Evolutionary conservation across 352 stramenopile species (phyloP).

Genomic region (Aphanomyces cochlioides): DNA sequence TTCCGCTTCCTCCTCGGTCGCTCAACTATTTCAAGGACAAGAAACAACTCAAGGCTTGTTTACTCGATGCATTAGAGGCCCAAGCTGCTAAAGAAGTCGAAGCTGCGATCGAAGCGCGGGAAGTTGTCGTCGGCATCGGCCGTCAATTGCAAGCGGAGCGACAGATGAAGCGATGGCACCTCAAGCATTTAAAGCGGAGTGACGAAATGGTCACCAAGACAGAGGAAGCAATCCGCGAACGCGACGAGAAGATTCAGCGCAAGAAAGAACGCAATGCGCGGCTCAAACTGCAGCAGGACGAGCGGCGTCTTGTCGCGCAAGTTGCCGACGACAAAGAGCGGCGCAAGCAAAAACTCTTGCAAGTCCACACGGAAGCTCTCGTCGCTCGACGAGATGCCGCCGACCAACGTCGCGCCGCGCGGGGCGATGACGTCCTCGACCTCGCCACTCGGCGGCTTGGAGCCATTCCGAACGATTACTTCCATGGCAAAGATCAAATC

Average conservation of each 20-base stretch:
- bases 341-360: constrained; percentile 51
- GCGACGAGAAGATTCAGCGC: constrained; percentile 56
- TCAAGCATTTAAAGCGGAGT: constrained; percentile 51
- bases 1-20: neutral
- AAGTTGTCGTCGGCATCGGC: constrained; percentile 49
- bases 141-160: constrained; percentile 43
- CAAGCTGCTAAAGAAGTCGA: constrained; percentile 50
- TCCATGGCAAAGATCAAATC: constrained; percentile 51
- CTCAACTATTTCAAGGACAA: neutral
- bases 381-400: constrained; percentile 24
- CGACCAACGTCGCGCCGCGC: constrained; percentile 46
- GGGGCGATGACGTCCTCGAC: constrained; percentile 51
- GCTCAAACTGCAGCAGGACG: constrained; percentile 54
- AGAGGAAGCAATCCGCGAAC: constrained; percentile 55
- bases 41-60: neutral
- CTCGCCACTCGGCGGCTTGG: constrained; percentile 39
- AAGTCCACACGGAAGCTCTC: constrained; percentile 52
- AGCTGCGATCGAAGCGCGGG: constrained; percentile 48
- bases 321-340: constrained; percentile 45
- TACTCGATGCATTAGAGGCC: constrained; percentile 1
- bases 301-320: constrained; percentile 43
- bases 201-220: constrained; percentile 52
- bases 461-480: constrained; percentile 44
- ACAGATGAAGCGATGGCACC: constrained; percentile 44
- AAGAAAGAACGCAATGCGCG: constrained; percentile 58